Conservation (phyloP, 1,139 yeast species). For the Debaryomyces fabryi region DNA sequence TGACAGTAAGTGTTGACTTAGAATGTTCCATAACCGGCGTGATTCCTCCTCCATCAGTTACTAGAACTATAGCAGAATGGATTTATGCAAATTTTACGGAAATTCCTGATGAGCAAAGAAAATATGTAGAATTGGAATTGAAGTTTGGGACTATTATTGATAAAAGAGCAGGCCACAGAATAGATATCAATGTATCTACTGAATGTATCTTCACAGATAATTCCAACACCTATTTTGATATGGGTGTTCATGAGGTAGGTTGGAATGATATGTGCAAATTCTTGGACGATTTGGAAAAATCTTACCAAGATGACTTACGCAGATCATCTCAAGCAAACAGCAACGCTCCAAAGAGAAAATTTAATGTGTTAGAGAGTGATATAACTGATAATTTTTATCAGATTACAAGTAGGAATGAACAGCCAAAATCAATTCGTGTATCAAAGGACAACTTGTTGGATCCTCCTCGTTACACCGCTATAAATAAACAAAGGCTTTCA, state of each 20-base stretch:
- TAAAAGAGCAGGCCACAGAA: constrained; percentile 62
- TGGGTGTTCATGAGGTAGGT: constrained; percentile 71
- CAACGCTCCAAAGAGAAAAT: constrained; percentile 43
- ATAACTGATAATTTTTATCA: constrained; percentile 45
- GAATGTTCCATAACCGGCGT: constrained; percentile 69
- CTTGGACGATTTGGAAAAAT: constrained; percentile 56
- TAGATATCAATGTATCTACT: constrained; percentile 72
- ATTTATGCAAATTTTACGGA: constrained; percentile 76
- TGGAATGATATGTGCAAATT: constrained; percentile 61
- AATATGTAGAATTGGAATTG: constrained; percentile 75
- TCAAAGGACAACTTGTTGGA: constrained; percentile 59
- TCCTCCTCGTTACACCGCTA: constrained; percentile 70
- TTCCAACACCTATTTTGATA: constrained; percentile 61
- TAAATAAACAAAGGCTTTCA: constrained; percentile 71
- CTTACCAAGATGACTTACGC: constrained; percentile 44
- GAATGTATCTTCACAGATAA: constrained; percentile 69
- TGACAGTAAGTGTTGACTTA: constrained; percentile 44
- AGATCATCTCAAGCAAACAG: constrained; percentile 19
- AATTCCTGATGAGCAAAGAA: constrained; percentile 59
- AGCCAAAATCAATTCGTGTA: constrained; percentile 64
- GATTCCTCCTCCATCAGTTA: constrained; percentile 80
- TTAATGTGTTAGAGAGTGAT: constrained; percentile 44
- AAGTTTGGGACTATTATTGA: constrained; percentile 80
- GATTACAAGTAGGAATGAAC: constrained; percentile 45
- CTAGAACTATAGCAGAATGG: constrained; percentile 87